These are phyloP conservation scores for Sistotremastrum niveocremeum DNA, from an alignment of 768 basidiomycete species.

Conservation along the genomic window DNA sequence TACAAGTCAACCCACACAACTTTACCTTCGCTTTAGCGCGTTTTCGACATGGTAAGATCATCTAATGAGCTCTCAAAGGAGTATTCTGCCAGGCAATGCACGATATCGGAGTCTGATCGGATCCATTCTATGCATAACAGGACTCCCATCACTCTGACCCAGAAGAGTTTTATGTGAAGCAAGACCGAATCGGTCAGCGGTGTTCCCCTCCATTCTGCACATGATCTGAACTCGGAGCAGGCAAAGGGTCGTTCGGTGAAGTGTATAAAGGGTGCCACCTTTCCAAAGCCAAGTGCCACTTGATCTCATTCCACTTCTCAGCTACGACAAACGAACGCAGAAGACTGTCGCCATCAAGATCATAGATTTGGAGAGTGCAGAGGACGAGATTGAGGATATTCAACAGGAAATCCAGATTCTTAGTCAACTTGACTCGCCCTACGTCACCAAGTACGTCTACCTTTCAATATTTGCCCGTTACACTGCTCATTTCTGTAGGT, in stretches of 20 bases:
- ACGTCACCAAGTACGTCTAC: constrained; percentile 78
- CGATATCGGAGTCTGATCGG: too few species aligned
- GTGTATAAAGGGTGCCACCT: constrained; percentile 87
- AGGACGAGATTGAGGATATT: constrained; percentile 99
- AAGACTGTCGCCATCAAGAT: constrained; percentile 99
- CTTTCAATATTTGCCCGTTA: constrained; percentile 14
- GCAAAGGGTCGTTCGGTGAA: constrained; percentile 97
- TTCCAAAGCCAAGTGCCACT: constrained; percentile 5
- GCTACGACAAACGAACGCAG: constrained; percentile 91
- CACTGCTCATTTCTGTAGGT: constrained; percentile 34
- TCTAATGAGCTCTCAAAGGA: too few species aligned
- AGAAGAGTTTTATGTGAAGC: constrained; percentile 92
- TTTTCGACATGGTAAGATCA: too few species aligned
- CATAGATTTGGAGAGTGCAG: constrained; percentile 96
- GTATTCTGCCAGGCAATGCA: too few species aligned
- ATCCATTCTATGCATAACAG: constrained; percentile 16
- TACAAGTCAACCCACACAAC: too few species aligned
- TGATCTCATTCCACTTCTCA: constrained; percentile 18
- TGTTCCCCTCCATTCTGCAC: constrained; percentile 3
- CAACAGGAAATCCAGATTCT: constrained; percentile 98
- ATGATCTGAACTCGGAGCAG: constrained; percentile 24
- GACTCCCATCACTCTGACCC: constrained; percentile 38
- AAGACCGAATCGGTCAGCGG: constrained; percentile 83
- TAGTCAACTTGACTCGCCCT: constrained; percentile 88
- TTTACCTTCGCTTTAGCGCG: too few species aligned